Evolutionary conservation across 352 stramenopile genomes (phyloP).

Genomic region (Pythium sp.): DNA sequence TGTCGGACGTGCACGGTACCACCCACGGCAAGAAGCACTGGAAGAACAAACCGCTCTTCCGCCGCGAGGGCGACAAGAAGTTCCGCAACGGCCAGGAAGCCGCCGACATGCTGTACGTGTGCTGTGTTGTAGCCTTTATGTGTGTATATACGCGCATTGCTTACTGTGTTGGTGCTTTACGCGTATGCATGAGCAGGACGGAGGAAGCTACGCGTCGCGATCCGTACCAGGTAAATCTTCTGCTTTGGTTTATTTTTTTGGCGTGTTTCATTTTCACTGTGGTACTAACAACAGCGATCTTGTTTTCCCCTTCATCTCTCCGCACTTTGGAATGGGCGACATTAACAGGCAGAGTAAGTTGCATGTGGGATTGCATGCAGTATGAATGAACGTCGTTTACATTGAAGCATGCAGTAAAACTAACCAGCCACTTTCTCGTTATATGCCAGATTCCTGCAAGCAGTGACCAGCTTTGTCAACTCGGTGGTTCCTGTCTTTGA

Average conservation of each 20-base stretch:
- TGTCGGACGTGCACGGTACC: constrained; percentile 88
- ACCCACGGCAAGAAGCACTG: constrained; percentile 90
- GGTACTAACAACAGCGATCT: constrained; percentile 5
- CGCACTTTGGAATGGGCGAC: neutral
- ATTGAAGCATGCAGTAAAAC: neutral
- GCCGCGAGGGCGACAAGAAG: constrained; percentile 93
- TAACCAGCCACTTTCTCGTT: neutral
- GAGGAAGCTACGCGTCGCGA: constrained; percentile 77
- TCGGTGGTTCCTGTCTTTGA: constrained; percentile 86
- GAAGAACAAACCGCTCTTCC: constrained; percentile 97
- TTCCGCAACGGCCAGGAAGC: constrained; percentile 96
- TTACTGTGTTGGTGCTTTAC: neutral
- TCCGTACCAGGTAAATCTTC: constrained; percentile 47
- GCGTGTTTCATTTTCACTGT: constrained; percentile 2
- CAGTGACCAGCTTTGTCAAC: constrained; percentile 76
- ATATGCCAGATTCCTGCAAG: constrained; percentile 53
- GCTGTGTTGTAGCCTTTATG: neutral
- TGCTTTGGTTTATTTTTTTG: neutral
- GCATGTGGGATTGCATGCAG: neutral
- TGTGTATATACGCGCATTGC: neutral
- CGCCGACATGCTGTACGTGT: constrained; percentile 88
- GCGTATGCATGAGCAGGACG: constrained; percentile 23
- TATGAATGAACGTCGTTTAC: neutral
- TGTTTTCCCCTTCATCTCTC: neutral
- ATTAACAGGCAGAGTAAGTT: constrained; percentile 14